Conservation (phyloP, 2,329 filamentous ascomycete species). For the Fusarium globosum region DNA sequence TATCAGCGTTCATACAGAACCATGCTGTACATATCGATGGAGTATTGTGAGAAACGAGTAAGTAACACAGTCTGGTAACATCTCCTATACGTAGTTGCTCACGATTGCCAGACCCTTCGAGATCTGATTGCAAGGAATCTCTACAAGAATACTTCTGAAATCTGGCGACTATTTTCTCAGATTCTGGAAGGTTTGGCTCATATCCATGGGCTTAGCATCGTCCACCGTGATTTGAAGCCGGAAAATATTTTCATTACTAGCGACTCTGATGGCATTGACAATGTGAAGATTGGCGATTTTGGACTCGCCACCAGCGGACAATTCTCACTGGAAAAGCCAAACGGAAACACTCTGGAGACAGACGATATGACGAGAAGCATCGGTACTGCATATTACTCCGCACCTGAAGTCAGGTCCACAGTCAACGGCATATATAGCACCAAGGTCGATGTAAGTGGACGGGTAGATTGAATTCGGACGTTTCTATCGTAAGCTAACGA, state of each 20-base stretch:
- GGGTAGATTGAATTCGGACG: background rate
- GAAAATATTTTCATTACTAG: slow-evolving; percentile 92
- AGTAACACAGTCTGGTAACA: slow-evolving; percentile 42
- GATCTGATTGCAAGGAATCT: slow-evolving; percentile 85
- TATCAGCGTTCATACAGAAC: slow-evolving; percentile 70
- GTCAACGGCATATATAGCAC: slow-evolving; percentile 84
- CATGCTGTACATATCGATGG: slow-evolving; percentile 97
- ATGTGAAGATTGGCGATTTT: slow-evolving; percentile 97
- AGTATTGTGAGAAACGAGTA: slow-evolving; percentile 92
- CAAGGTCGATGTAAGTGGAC: slow-evolving; percentile 82
- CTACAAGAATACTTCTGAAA: slow-evolving; percentile 77
- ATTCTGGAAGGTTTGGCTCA: slow-evolving; percentile 90
- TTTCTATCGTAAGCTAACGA: slow-evolving; percentile 13
- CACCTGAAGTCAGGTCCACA: slow-evolving; percentile 86
- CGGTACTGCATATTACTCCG: slow-evolving; percentile 89
- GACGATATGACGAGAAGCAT: slow-evolving; percentile 77
- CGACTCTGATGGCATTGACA: slow-evolving; percentile 78
- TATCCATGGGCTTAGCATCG: slow-evolving; percentile 90
- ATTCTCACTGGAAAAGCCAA: slow-evolving; percentile 69
- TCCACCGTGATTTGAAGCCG: slow-evolving; percentile 95
- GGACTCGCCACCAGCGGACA: slow-evolving; percentile 92
- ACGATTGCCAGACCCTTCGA: slow-evolving; percentile 72
- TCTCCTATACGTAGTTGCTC: background rate
- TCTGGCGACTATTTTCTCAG: slow-evolving; percentile 92
- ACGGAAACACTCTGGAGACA: slow-evolving; percentile 56